Base-by-base conservation (phyloP, 306 rosid species). In the Cicer chorassanicum region DNA sequence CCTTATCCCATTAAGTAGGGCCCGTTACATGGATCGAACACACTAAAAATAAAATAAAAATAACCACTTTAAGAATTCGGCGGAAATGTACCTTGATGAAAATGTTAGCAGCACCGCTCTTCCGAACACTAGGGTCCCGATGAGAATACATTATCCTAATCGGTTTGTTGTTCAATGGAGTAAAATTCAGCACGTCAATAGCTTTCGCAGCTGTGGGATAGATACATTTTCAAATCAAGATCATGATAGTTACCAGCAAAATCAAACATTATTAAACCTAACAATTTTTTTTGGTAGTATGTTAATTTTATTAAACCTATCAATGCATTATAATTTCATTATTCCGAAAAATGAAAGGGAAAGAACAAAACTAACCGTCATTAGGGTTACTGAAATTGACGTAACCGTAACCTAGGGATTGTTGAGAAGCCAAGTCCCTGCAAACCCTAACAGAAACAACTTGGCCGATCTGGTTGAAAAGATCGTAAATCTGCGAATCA, bases 381-480 rank as follows among this genome's bases (percentile, higher is more conserved):
- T 76, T 89, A 34, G 90, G 78, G 77, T 73, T 87, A 74, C 74
- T 82, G 74, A 63, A 91, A 79, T 88, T 88, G 46, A 91, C 93
- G 72, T 91, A 91, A 29, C 93, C 93, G 14, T 90, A 88, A 63
- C 96, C 96, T 0, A 91, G 89, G 29, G 93, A 91, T 44, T 91
- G 83, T 13, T 87, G 86, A 9, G 89, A 85, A 38, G 83, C 53
- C 78, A 87, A 66, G 51, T 89, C 96, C 86, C 90, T 85, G 74
- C 96, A 91, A 16, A 91, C 87, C 40, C 93, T 60, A 62, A 91
- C 89, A 38, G 93, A 88, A 3, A 84, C 78, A 18, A 88, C 93
- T 63, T 80, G 89, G 0, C 89, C 92, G 40, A 89, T 61, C 86
- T 83, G 90, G 46, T 82, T 87, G 74, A 91, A 91, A 64, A 84